Percentiles rank a stretch among this genome's conserved stretches.
These are phyloP conservation scores for Meripilus lineatus DNA, from an alignment of 1,284 basidiomycete genomes.

Conservation along the genomic window DNA sequence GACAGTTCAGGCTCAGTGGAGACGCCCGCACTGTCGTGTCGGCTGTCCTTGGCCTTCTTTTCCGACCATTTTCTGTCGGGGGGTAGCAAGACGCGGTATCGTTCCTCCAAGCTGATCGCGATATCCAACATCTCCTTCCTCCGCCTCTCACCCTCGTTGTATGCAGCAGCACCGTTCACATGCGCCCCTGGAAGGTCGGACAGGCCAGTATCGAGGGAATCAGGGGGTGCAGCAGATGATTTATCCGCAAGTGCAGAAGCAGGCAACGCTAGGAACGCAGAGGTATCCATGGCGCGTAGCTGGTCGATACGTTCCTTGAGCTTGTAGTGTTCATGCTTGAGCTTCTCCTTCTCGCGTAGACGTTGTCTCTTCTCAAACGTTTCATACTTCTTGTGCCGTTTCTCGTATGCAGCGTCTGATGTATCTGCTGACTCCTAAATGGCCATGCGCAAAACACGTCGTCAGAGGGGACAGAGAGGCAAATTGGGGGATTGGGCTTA, in stretches of 20 bases:
- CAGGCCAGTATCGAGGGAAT: conserved; percentile 14
- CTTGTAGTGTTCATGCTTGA: conserved; percentile 88
- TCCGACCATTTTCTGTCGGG: conserved; percentile 38
- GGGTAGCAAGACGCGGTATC: conserved; percentile 67
- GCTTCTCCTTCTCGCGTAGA: conserved; percentile 84
- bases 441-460: conserved; percentile 3
- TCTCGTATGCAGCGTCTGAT: conserved; percentile 81
- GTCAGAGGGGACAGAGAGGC: not conserved
- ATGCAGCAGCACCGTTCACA: conserved; percentile 35
- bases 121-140: conserved; percentile 66
- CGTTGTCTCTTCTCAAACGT: conserved; percentile 82
- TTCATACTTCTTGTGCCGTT: conserved; percentile 83
- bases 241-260: conserved; percentile 47
- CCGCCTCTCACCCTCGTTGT: conserved; percentile 64
- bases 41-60: conserved; percentile 14
- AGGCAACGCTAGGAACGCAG: conserved; percentile 61
- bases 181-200: conserved; percentile 29
- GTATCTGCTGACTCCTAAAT: conserved; percentile 66
- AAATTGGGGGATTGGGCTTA: conserved; percentile 33
- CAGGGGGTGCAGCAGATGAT: conserved; percentile 21
- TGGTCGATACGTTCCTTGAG: conserved; percentile 86
- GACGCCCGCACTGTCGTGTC: conserved; percentile 12
- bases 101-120: conserved; percentile 59
- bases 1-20: conserved; percentile 10
- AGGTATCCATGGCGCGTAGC: conserved; percentile 65